These are phyloP conservation scores for Ceratocystis papillata DNA, from an alignment of 2,329 filamentous ascomycete species.

Conservation along the genomic window DNA sequence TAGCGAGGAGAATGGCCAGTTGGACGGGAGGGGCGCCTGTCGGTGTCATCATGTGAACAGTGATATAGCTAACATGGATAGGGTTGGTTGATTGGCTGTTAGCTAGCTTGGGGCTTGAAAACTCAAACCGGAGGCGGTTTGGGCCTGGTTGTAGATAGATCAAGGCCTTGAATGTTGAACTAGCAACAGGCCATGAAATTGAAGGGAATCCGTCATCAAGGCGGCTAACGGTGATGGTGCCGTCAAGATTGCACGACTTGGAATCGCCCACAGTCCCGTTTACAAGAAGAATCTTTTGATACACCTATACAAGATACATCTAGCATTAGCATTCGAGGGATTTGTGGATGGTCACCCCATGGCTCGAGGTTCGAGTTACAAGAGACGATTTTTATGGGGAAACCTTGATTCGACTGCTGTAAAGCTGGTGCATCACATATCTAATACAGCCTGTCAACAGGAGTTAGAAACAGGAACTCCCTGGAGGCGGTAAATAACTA, in stretches of 20 bases:
- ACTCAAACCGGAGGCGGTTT: constrained; percentile 81
- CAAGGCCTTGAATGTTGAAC: constrained; percentile 84
- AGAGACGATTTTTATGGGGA: neutral
- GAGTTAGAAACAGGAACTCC: neutral
- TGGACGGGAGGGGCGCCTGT: constrained; percentile 73
- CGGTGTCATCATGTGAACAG: constrained; percentile 75
- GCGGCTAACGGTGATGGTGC: constrained; percentile 66
- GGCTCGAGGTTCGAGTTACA: neutral
- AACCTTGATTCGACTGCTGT: neutral
- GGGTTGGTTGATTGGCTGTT: constrained; percentile 55
- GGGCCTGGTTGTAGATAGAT: constrained; percentile 84
- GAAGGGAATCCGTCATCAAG: constrained; percentile 77
- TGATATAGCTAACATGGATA: constrained; percentile 68
- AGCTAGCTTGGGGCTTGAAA: constrained; percentile 68
- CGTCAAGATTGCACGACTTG: constrained; percentile 63
- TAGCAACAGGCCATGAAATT: constrained; percentile 74
- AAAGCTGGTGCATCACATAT: neutral
- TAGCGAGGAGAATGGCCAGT: constrained; percentile 74
- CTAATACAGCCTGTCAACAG: neutral
- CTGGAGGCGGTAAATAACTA: neutral
- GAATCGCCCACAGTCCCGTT: constrained; percentile 60
- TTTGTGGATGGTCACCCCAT: neutral
- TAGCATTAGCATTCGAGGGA: neutral
- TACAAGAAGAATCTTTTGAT: constrained; percentile 79
- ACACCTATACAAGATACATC: constrained; percentile 47